Percentiles rank a stretch among this genome's conserved stretches.
Conservation (phyloP, 129 eudicot species). For the Escallonia herrerae region DNA sequence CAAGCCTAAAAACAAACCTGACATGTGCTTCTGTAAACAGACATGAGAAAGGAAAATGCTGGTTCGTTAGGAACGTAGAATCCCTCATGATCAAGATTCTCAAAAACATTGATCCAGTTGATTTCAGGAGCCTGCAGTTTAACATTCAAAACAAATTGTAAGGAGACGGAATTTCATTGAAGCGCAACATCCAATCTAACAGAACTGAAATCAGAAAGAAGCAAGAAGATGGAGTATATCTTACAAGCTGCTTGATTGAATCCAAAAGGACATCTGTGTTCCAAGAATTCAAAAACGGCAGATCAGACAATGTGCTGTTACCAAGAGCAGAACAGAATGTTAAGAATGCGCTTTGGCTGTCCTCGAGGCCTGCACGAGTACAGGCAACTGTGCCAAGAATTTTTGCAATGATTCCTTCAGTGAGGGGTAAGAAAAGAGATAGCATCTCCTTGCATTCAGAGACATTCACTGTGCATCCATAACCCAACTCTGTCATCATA, state of each 20-base stretch:
- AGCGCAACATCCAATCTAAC: background rate
- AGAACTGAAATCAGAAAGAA: background rate
- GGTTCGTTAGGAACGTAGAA: conserved; percentile 70
- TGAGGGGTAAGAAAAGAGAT: conserved; percentile 66
- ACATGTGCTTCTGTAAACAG: conserved; percentile 61
- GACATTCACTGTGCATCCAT: conserved; percentile 65
- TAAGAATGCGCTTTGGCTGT: conserved; percentile 46
- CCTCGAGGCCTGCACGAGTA: conserved; percentile 52
- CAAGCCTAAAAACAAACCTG: conserved; percentile 34
- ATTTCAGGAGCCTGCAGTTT: conserved; percentile 65
- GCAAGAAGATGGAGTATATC: conserved; percentile 18
- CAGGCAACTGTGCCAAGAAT: conserved; percentile 64
- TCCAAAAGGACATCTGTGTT: conserved; percentile 72
- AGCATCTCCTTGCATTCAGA: conserved; percentile 75
- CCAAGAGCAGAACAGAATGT: conserved; percentile 82
- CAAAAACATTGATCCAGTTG: conserved; percentile 75
- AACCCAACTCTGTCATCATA: conserved; percentile 79
- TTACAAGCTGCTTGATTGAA: conserved; percentile 80
- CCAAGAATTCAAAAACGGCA: conserved; percentile 61
- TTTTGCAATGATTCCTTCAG: conserved; percentile 66
- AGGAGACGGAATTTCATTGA: background rate
- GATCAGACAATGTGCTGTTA: conserved; percentile 37
- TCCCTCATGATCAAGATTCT: conserved; percentile 82
- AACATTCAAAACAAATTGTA: background rate
- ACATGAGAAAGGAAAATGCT: conserved; percentile 59